These are phyloP conservation scores for Kazachstania sp. DNA, from an alignment of 1,139 yeast genomes.

Conservation along the genomic window DNA sequence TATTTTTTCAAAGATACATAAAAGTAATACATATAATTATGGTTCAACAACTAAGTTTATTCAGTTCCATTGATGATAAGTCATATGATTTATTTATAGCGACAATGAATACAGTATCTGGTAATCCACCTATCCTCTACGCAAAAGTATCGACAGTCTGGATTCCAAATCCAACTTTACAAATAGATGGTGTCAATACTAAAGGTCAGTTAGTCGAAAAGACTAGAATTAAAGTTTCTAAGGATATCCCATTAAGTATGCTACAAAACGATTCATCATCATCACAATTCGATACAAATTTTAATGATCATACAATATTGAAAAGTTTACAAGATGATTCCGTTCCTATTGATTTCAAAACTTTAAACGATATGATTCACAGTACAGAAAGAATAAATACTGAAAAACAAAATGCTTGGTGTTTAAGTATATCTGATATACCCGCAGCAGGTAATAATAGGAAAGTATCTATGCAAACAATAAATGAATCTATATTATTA, in stretches of 20 bases:
- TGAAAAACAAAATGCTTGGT: constrained; percentile 38
- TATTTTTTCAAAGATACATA: too few species aligned
- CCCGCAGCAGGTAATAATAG: constrained; percentile 75
- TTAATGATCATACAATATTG: constrained; percentile 8
- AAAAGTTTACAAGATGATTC: constrained; percentile 7
- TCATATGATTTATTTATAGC: constrained; percentile 30
- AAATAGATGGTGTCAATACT: constrained; percentile 22
- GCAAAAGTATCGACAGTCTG: constrained; percentile 27
- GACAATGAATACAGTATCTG: constrained; percentile 32
- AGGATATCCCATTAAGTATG: constrained; percentile 17
- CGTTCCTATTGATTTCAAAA: constrained; percentile 5
- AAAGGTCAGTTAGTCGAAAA: constrained; percentile 29
- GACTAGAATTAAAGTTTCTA: constrained; percentile 24
- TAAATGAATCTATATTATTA: constrained; percentile 56
- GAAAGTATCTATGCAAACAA: constrained; percentile 57
- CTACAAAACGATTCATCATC: neutral
- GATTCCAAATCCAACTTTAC: constrained; percentile 28
- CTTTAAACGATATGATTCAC: constrained; percentile 2
- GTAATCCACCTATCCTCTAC: constrained; percentile 29
- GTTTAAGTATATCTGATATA: constrained; percentile 63
- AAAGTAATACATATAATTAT: constrained; percentile 12
- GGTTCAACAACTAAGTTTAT: constrained; percentile 35
- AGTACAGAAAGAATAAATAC: neutral
- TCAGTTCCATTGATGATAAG: constrained; percentile 26
- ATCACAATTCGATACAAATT: neutral